These are phyloP conservation scores for Conticribra guillardii DNA, from an alignment of 108 stramenopile genomes.

Conservation along the genomic window DNA sequence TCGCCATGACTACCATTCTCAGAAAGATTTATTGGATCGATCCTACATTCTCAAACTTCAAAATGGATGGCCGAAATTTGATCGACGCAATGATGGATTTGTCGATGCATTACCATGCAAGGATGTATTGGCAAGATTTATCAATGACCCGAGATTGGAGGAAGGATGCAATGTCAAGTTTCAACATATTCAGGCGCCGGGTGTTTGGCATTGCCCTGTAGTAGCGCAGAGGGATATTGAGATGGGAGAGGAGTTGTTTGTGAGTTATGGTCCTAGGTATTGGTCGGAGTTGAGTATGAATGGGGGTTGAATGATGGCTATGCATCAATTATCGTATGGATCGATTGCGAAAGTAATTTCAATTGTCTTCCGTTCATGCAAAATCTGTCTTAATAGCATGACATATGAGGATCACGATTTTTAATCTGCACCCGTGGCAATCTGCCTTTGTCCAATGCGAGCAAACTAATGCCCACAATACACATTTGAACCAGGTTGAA, in stretches of 20 bases:
- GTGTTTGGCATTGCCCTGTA: conserved; percentile 50
- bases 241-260: conserved; percentile 75
- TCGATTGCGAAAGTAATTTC: too few relatives aligned
- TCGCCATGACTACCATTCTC: conserved; percentile 49
- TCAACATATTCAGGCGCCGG: conserved; percentile 34
- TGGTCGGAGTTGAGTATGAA: conserved; percentile 37
- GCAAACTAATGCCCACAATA: too few relatives aligned
- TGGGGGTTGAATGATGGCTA: conserved; percentile 33
- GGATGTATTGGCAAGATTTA: conserved; percentile 39
- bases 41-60: conserved; percentile 39
- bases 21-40: conserved; percentile 33
- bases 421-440: too few relatives aligned
- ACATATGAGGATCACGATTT: too few relatives aligned
- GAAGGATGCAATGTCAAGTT: conserved; percentile 43
- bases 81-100: conserved; percentile 46
- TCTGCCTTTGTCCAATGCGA: too few relatives aligned
- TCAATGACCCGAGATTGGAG: conserved; percentile 37
- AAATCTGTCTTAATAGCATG: too few relatives aligned
- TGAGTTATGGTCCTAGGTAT: conserved; percentile 68
- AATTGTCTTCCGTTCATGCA: too few relatives aligned
- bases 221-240: conserved; percentile 68
- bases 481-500: too few relatives aligned
- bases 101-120: conserved; percentile 34
- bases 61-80: conserved; percentile 43
- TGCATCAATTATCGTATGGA: too few relatives aligned